Percentiles rank a stretch among this genome's conserved stretches.
phyloP scores from a whole-genome alignment of 1,139 yeast genomes.

The Wickerhamomyces sp. region DNA sequence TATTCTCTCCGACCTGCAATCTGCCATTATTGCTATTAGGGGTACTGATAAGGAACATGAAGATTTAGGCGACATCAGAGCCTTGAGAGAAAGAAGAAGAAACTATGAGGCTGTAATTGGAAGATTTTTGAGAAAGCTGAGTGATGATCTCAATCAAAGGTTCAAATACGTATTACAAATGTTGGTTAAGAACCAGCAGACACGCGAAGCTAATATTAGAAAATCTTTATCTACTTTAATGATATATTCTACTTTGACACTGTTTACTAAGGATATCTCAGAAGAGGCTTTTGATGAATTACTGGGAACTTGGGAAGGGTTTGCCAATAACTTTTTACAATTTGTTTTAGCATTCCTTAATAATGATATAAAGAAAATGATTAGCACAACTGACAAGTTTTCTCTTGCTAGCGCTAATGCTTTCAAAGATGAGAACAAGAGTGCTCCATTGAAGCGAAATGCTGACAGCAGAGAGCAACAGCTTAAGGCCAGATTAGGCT shows the following conservation, averaged over 20 bases:
- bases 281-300: conserved; percentile 36
- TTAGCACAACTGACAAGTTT: conserved; percentile 12
- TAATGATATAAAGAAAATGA: conserved; percentile 7
- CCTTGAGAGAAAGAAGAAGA: conserved; percentile 63
- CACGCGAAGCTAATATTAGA: conserved; percentile 26
- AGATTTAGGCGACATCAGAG: conserved; percentile 65
- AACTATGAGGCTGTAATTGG: conserved; percentile 56
- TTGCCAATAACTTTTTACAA: conserved; percentile 13
- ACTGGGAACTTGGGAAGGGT: conserved; percentile 27
- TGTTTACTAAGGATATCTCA: conserved; percentile 61
- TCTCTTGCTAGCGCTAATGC: conserved; percentile 16
- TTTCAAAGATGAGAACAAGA: conserved; percentile 6
- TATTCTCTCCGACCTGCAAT: conserved; percentile 54
- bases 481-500: conserved; percentile 18
- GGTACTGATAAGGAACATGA: conserved; percentile 39
- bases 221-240: conserved; percentile 38
- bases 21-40: conserved; percentile 59
- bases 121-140: conserved; percentile 49
- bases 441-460: conserved; percentile 3
- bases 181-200: conserved; percentile 26
- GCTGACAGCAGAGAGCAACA: conserved; percentile 12
- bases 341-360: conserved; percentile 16
- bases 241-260: conserved; percentile 57
- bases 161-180: conserved; percentile 36
- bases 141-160: conserved; percentile 39